A percentile compares a stretch with the other conserved stretches of the same genome.
These are phyloP conservation scores for Colletotrichum liriopes DNA, from an alignment of 2,329 filamentous ascomycete genomes.

Conservation along the genomic window DNA sequence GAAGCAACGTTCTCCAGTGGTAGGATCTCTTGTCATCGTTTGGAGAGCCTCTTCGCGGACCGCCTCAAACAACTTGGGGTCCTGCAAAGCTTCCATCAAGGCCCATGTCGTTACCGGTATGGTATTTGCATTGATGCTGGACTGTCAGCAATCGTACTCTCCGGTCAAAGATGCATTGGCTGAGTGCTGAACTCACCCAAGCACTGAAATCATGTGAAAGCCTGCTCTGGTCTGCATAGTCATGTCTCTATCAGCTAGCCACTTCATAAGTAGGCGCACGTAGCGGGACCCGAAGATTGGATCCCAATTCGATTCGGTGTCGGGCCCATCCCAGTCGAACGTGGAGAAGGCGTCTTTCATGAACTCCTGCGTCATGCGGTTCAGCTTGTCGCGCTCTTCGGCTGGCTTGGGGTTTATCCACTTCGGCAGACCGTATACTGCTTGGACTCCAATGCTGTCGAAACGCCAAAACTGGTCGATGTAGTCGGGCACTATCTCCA, in stretches of 20 bases:
- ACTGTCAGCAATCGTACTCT: not conserved
- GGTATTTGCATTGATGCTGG: slow-evolving; percentile 48
- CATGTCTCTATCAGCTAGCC: slow-evolving; percentile 44
- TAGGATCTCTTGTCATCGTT: slow-evolving; percentile 31
- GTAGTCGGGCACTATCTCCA: slow-evolving; percentile 48
- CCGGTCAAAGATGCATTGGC: fast-evolving
- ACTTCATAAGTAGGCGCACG: slow-evolving; percentile 44
- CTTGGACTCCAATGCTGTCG: slow-evolving; percentile 43
- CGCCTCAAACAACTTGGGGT: slow-evolving; percentile 44
- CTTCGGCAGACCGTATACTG: slow-evolving; percentile 46
- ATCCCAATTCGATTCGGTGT: slow-evolving; percentile 48
- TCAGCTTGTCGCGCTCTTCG: slow-evolving; percentile 42
- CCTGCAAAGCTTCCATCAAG: slow-evolving; percentile 49
- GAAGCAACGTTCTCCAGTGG: slow-evolving; percentile 37
- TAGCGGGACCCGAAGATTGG: slow-evolving; percentile 47
- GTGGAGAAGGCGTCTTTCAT: slow-evolving; percentile 31
- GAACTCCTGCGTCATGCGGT: slow-evolving; percentile 31
- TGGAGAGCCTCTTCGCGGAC: slow-evolving; percentile 46
- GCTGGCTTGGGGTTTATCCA: slow-evolving; percentile 45
- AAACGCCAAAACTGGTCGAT: slow-evolving; percentile 48
- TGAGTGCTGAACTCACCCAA: slow-evolving; percentile 9
- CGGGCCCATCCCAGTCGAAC: slow-evolving; percentile 44
- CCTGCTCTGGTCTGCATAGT: slow-evolving; percentile 36
- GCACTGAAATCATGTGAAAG: slow-evolving; percentile 24
- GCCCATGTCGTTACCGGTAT: slow-evolving; percentile 50